Conservation (phyloP, 805 yeast species). For the Suhomyces sp. region DNA sequence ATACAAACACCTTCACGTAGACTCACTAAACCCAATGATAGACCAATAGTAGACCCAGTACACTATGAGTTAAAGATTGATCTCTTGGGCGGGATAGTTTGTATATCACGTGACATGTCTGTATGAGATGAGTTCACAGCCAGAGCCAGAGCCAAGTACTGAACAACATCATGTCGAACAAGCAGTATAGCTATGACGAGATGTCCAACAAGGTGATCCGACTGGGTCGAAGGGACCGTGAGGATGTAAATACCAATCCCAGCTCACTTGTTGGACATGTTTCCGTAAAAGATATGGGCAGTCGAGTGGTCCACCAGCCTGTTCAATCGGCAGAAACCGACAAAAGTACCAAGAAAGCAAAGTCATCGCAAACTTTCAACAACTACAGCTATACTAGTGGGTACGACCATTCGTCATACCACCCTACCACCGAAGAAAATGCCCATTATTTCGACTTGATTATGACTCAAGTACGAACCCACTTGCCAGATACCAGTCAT, state of each 20-base stretch:
- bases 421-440: constrained; percentile 58
- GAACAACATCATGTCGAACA: constrained; percentile 7
- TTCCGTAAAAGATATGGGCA: constrained; percentile 69
- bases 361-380: constrained; percentile 9
- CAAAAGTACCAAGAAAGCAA: neutral
- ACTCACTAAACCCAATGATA: too few relatives aligned
- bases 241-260: constrained; percentile 58
- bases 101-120: neutral
- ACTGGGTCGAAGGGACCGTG: constrained; percentile 34
- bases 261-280: constrained; percentile 69
- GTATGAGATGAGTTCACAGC: neutral
- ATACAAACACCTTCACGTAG: too few relatives aligned
- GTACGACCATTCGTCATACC: constrained; percentile 54
- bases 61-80: neutral
- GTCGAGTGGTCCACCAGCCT: constrained; percentile 24
- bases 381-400: constrained; percentile 10
- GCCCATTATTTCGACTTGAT: constrained; percentile 52
- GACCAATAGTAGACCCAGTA: neutral
- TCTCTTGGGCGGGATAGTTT: neutral
- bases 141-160: neutral
- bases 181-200: constrained; percentile 58
- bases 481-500: constrained; percentile 74
- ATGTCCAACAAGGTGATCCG: constrained; percentile 74
- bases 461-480: constrained; percentile 53
- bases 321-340: constrained; percentile 1